Base-by-base conservation (phyloP, 108 stramenopile genomes). In the Conticribra guillardii region DNA sequence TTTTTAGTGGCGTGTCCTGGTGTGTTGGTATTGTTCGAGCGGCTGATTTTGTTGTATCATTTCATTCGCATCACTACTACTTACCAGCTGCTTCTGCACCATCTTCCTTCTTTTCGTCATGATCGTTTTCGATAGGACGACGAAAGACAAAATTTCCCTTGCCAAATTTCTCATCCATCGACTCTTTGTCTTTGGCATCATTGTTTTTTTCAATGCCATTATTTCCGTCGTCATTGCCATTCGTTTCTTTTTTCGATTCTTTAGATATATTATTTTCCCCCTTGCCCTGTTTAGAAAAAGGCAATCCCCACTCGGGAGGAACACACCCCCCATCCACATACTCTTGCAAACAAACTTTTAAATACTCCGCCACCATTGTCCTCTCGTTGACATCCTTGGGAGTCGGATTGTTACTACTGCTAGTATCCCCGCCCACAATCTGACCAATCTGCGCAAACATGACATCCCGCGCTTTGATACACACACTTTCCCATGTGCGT, bases 361-460 rank as follows among this genome's bases (percentile, higher is more conserved):
- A 66, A 80, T 91, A 95, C 50, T 84, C 74, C 19, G 91, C 91
- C 71, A 92, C 79, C 56, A 84, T 34, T 59, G 44, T 64, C 58
- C 76, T 76, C 29, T 66, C 68, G 47, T 84, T 78, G 37, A 41
- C 8, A 41, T 41, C 37, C 11, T 41, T 41, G 5, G 8, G 8
- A 9, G 5, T 11, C 37, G 37, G 11, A 41, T 5, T 11, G 11
- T 5, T 11, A 41, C 8, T 9, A 9, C 5, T 11, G 37, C 37
- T 11, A 41, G 37, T 11, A 18, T 44, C 27, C 27, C 71, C 48
- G 47, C 87, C 93, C 23, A 89, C 81, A 26, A 91, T 48, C 69
- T 92, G 89, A 9, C 87, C 87, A 60, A 95, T 91, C 79, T 91
- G 91, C 9, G 76, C 91, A 75, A 92, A 81, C 66, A 87, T 82